Evolutionary conservation across 129 eudicot species (phyloP), one percentile per base, ranked within the genome.

Genomic region (Flaveria sonorensis): DNA sequence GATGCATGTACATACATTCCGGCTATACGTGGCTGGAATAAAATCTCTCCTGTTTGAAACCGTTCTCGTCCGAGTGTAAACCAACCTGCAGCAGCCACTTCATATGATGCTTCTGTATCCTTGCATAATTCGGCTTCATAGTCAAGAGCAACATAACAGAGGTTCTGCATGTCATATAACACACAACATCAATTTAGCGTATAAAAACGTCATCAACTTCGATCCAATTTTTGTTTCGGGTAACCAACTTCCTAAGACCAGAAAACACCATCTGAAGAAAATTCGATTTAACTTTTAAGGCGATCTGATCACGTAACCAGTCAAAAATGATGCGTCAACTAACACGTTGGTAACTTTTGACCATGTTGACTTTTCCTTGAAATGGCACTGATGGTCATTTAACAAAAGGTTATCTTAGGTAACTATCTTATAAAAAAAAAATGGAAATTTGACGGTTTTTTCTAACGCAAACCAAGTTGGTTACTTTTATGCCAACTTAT

Each of bases 121-220:
- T 94, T 91, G 48, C 86, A 70, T 57, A 94, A 81, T 78, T 94
- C 98, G 51, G 92, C 90, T 81, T 94, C 90, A 81, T 94, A 91
- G 81, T 94, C 92, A 81, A 83, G 89, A 73, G 99, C 99, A 70
- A 91, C 97, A 66, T 94, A 94, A 76, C 99, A 94, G 6, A 94
- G 87, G 80, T 94, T 91, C 99, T 94, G 93, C 86, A 55, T 51
- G 69, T 60, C 68, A 81, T 83, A 52, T 40, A 85, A 76, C 82
- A 71, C 71, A 74, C 19, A 42, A 59, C 73, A 55, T 75, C 74
- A 69, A 72, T 40, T 40, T 30, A 71, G 18, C 36, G 77, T 55
- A 21, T 10, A 39, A 65, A 39, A 65, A 39, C 28, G 24, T 16
- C 16, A 16, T 4, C 50, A 36, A 16, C 26, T 36, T 39, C 1